Evolutionary conservation across 805 yeast genomes (phyloP).

Genomic region (Candida fluviatilis): DNA sequence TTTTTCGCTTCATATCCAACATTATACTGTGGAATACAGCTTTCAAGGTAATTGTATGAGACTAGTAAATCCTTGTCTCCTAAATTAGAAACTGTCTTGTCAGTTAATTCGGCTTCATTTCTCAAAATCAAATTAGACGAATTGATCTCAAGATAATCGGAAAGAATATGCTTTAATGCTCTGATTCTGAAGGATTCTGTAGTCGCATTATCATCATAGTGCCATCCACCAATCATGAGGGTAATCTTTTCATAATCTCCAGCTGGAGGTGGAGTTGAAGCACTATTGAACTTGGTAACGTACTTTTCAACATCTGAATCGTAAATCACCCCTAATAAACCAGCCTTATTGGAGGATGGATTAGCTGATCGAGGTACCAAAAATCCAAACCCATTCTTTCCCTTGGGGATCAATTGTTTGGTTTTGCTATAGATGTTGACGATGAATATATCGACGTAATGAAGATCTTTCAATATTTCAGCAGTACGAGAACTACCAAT

Average conservation of each 20-base stretch:
- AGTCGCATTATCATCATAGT: conserved; percentile 30
- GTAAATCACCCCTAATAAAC: conserved; percentile 78
- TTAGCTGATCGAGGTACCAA: conserved; percentile 58
- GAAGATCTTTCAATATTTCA: conserved; percentile 17
- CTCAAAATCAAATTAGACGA: conserved; percentile 20
- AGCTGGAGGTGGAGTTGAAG: conserved; percentile 1
- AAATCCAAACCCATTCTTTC: conserved; percentile 77
- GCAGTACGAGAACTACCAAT: conserved; percentile 16
- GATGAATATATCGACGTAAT: conserved; percentile 52
- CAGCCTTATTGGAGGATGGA: conserved; percentile 30
- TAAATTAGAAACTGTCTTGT: conserved; percentile 11
- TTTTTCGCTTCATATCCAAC: conserved; percentile 60
- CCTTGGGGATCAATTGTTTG: conserved; percentile 30
- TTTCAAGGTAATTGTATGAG: conserved; percentile 28
- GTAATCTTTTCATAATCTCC: conserved; percentile 69
- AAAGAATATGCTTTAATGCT: conserved; percentile 23
- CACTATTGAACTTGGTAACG: conserved; percentile 7
- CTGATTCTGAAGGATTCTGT: conserved; percentile 21
- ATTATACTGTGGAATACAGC: conserved; percentile 76
- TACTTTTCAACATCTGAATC: conserved; percentile 80
- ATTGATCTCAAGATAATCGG: conserved; percentile 20
- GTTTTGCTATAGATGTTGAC: conserved; percentile 58
- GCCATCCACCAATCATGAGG: conserved; percentile 87
- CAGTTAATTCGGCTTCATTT: conserved; percentile 17
- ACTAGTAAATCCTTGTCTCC: conserved; percentile 24